Base-by-base conservation (phyloP, 768 basidiomycete genomes). In the Naematelia aurantialba region DNA sequence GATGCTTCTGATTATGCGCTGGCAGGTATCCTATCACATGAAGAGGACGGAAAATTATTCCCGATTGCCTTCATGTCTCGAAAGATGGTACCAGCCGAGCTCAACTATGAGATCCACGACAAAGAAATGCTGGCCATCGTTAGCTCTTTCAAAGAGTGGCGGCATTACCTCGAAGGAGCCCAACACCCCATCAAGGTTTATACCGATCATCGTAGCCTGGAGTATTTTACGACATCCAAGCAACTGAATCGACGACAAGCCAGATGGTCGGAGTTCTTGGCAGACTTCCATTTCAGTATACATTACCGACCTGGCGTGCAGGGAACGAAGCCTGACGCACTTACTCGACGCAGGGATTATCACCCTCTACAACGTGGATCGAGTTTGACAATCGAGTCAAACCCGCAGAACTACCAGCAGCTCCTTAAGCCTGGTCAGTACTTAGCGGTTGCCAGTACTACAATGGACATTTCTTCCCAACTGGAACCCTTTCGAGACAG, bases 31-130 rank as follows among this genome's bases (percentile, higher is more conserved):
- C 10, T 27, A 10, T 52, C 51, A 10, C 21, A 49, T 3, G 73
- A 80, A n/a, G 31, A 44, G 5, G 50, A 59, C 30, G 47, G 45
- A 2, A 8, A 54, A 2, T 22, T 51, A 1, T 65, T 65, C 34
- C 71, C 82, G 0, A 65, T 82, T 19, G 80, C 76, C 0, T 83
- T 78, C 55, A 19, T 56, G 24, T 66, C 65, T 13, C 59, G 66
- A 14, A 68, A 59, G 26, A 13, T 70, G 26, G 63, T 57, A 13
- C 31, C 60, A 0, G 66, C 79, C 0, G 79, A 85, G 63, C 31
- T 62, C 0, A 83, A 83, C 66, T 83, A 84, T 57, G 73, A 81
- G 11, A 78, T 81, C 22, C 78, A 83, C 56, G 79, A 85, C 60
- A 79, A 81, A 58, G 82, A 84, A 72, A 67, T 83, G 29, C 75